These are phyloP conservation scores for Pterocarpus macrocarpus DNA, from an alignment of 306 rosid species.

Conservation along the genomic window DNA sequence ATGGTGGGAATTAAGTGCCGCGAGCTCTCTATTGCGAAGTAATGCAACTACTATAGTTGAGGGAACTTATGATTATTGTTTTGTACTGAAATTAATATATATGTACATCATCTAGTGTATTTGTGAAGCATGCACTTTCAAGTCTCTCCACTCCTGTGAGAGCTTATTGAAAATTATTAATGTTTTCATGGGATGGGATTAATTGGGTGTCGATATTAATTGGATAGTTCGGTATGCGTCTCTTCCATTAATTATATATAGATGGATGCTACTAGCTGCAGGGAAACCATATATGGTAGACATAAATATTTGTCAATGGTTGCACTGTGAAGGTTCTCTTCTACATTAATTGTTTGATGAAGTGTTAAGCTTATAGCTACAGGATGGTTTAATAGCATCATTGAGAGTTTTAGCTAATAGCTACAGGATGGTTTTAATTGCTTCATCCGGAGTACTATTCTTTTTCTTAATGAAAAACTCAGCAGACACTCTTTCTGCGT, in stretches of 20 bases:
- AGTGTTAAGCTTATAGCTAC: too few species aligned
- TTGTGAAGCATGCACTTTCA: constrained; percentile 23
- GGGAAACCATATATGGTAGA: not conserved
- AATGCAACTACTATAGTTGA: not conserved
- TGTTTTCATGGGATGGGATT: not conserved
- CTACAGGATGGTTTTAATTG: not conserved
- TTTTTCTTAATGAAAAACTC: too few species aligned
- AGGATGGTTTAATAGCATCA: not conserved
- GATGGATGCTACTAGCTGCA: not conserved
- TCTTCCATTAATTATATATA: constrained; percentile 6
- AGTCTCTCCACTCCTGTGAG: not conserved
- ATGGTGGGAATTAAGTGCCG: constrained; percentile 9
- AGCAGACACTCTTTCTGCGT: not conserved
- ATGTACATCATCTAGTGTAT: constrained; percentile 18
- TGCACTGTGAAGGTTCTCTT: not conserved
- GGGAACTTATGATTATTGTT: constrained; percentile 12
- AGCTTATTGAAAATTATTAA: not conserved
- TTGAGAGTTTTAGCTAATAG: not conserved
- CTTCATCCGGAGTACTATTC: not conserved
- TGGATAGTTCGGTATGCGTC: not conserved
- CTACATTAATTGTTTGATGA: too few species aligned
- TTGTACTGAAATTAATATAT: constrained; percentile 24
- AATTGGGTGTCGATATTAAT: not conserved
- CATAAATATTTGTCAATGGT: not conserved
- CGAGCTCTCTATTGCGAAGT: constrained; percentile 2